A percentile compares a stretch with the other conserved stretches of the same genome.
Evolutionary conservation across 2,329 filamentous ascomycete species (phyloP).

Genomic region (Aspergillus ochraceus): DNA sequence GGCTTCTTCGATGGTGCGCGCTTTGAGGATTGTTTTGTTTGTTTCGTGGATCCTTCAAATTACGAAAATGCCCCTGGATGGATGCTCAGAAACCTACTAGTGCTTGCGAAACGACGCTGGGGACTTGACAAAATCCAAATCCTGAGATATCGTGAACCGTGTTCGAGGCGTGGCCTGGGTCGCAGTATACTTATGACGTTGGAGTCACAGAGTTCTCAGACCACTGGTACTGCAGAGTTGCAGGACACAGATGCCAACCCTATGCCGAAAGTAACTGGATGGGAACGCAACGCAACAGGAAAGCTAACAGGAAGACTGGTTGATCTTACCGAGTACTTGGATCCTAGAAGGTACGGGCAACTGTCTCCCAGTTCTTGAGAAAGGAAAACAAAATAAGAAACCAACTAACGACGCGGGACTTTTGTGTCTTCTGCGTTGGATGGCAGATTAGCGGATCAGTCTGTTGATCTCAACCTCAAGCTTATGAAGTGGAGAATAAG

Average conservation of each 20-base stretch:
- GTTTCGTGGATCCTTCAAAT: constrained; percentile 90
- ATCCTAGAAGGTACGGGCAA: constrained; percentile 62
- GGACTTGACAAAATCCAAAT: constrained; percentile 75
- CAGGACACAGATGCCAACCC: constrained; percentile 10
- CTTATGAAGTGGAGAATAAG: constrained; percentile 99
- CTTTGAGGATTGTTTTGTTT: constrained; percentile 75
- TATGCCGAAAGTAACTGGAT: constrained; percentile 90
- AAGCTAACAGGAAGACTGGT: constrained; percentile 77
- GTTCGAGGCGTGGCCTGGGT: constrained; percentile 72
- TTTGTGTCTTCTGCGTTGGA: background rate
- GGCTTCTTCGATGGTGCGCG: constrained; percentile 79
- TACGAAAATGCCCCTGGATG: constrained; percentile 86
- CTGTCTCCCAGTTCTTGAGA: background rate
- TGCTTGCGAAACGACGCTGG: constrained; percentile 81
- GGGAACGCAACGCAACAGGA: constrained; percentile 79
- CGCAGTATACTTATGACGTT: constrained; percentile 77
- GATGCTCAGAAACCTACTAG: constrained; percentile 85
- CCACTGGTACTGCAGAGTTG: constrained; percentile 31
- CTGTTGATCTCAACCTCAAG: constrained; percentile 93
- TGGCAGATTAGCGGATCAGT: constrained; percentile 75
- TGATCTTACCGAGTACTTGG: constrained; percentile 89
- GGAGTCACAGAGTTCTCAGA: constrained; percentile 32
- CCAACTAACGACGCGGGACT: constrained; percentile 2
- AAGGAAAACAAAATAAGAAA: background rate
- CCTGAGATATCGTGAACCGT: constrained; percentile 85